These are phyloP conservation scores for Trichoderma atroviride DNA, from an alignment of 2,329 filamentous ascomycete species.

Conservation along the genomic window DNA sequence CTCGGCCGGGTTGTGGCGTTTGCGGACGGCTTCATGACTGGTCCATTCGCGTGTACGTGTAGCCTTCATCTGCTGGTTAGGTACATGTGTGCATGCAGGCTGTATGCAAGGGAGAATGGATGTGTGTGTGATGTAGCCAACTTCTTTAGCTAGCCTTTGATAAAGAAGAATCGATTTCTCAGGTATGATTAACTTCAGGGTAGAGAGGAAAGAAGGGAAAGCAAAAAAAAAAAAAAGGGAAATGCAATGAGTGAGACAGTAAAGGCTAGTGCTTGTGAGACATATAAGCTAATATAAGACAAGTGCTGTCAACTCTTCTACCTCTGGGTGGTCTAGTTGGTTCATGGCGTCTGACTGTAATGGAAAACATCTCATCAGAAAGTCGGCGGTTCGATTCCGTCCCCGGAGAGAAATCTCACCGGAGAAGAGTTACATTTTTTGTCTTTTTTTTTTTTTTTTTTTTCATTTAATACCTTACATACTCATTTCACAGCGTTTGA, in stretches of 20 bases:
- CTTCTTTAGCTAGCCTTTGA: not conserved
- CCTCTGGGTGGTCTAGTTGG: constrained; percentile 38
- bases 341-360: constrained; percentile 38
- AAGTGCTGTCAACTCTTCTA: constrained; percentile 8
- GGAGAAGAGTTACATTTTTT: constrained; percentile 28
- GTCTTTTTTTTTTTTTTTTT: not conserved
- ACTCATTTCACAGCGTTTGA: no score
- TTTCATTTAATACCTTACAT: not conserved
- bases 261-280: not conserved
- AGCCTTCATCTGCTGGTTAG: no score
- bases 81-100: not conserved
- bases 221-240: not conserved
- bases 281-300: not conserved
- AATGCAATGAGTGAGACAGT: not conserved
- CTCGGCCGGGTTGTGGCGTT: not conserved
- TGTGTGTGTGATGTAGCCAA: not conserved
- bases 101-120: not conserved
- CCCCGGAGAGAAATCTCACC: constrained; percentile 31
- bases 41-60: not conserved
- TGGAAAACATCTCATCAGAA: constrained; percentile 33
- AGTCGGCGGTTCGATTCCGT: constrained; percentile 38
- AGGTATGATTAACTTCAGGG: not conserved
- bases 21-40: not conserved
- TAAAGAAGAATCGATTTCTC: not conserved
- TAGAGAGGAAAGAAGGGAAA: not conserved